These are phyloP conservation scores for Microsporum ferrugineum DNA, from an alignment of 2,329 filamentous ascomycete genomes.

Conservation along the genomic window DNA sequence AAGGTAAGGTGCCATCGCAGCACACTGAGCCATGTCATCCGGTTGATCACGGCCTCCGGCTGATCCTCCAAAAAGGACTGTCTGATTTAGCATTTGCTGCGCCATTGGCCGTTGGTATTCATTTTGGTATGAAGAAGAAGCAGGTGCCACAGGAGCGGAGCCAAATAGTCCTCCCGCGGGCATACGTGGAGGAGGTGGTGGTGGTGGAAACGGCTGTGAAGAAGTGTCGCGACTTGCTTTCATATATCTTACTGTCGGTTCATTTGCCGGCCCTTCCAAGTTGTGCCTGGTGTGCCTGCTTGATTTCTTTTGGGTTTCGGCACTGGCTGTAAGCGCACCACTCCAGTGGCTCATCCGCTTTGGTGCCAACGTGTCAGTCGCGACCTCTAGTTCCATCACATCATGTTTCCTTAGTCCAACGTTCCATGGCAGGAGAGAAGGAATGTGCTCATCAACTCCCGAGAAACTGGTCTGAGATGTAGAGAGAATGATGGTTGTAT, in stretches of 20 bases:
- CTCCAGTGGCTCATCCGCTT: conserved; percentile 11
- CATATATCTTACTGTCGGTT: not conserved
- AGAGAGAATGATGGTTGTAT: conserved; percentile 50
- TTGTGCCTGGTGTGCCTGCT: not conserved
- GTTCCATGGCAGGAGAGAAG: conserved; percentile 46
- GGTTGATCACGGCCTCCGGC: too few species aligned
- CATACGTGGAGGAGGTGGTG: too few species aligned
- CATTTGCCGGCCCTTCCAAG: not conserved
- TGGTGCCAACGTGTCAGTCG: not conserved
- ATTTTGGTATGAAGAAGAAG: too few species aligned
- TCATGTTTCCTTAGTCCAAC: conserved; percentile 38
- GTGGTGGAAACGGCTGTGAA: too few species aligned
- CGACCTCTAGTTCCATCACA: not conserved
- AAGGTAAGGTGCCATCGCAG: not conserved
- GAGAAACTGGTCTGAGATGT: conserved; percentile 52
- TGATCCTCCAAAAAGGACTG: too few species aligned
- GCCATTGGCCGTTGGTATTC: too few species aligned
- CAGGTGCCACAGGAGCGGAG: too few species aligned
- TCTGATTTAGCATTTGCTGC: too few species aligned
- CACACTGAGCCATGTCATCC: too few species aligned
- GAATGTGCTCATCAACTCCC: conserved; percentile 45
- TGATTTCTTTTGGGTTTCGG: not conserved
- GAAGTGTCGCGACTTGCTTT: too few species aligned
- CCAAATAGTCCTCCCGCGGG: too few species aligned
- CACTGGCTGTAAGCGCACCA: conserved; percentile 11